Percentiles rank a stretch among this genome's conserved stretches.
These are phyloP conservation scores for Hypoxylon sp. DNA, from an alignment of 2,329 filamentous ascomycete genomes.

Conservation along the genomic window DNA sequence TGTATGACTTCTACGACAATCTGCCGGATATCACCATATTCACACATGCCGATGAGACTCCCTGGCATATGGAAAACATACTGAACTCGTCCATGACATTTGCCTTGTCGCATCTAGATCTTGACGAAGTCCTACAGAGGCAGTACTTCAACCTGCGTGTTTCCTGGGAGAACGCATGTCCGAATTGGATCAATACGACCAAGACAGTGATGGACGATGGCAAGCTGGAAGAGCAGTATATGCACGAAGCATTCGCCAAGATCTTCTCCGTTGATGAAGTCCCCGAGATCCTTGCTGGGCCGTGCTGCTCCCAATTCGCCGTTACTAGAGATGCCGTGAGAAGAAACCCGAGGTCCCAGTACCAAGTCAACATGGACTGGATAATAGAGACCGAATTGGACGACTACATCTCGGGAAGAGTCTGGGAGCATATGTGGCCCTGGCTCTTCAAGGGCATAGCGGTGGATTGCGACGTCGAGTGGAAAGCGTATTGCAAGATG, in stretches of 20 bases:
- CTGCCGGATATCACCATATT: slow-evolving; percentile 73
- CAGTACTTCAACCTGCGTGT: slow-evolving; percentile 71
- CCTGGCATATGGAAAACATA: slow-evolving; percentile 57
- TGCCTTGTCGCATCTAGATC: slow-evolving; percentile 54
- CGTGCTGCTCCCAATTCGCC: slow-evolving; percentile 58
- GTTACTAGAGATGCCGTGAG: slow-evolving; percentile 53
- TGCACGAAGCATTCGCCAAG: slow-evolving; percentile 51
- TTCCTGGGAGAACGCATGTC: slow-evolving; percentile 69
- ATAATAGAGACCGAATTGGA: slow-evolving; percentile 50
- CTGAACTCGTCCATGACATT: slow-evolving; percentile 55
- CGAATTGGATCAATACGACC: slow-evolving; percentile 64
- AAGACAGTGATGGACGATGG: slow-evolving; percentile 38
- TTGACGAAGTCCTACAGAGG: slow-evolving; percentile 60
- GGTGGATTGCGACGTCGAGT: slow-evolving; percentile 62
- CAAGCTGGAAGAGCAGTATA: slow-evolving; percentile 54
- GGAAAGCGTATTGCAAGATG: slow-evolving; percentile 54
- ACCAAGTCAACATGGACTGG: slow-evolving; percentile 53
- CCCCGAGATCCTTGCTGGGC: slow-evolving; percentile 53
- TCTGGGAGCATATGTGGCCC: slow-evolving; percentile 57
- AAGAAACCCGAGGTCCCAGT: slow-evolving; percentile 52
- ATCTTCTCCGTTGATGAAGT: slow-evolving; percentile 51
- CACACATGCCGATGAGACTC: slow-evolving; percentile 70
- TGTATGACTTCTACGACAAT: slow-evolving; percentile 73
- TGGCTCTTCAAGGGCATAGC: slow-evolving; percentile 55
- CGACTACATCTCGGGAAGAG: slow-evolving; percentile 54